Evolutionary conservation across 768 basidiomycete genomes (phyloP).

Genomic region (Albatrellus ellisii): DNA sequence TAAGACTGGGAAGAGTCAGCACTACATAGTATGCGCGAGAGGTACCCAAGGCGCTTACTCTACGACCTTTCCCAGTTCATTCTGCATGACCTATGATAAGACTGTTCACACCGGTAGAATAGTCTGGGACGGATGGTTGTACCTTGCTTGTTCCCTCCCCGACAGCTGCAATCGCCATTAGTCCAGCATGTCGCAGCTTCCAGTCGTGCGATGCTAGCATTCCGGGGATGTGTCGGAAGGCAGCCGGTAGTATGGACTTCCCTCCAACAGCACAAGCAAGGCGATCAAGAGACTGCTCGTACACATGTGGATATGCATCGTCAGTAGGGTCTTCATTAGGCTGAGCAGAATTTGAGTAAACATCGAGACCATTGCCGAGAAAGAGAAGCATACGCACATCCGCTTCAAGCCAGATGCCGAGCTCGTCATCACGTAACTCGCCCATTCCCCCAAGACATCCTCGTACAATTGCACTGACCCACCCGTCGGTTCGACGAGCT

Average conservation of each 20-base stretch:
- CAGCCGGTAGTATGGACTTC: slow-evolving; percentile 57
- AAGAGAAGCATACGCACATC: slow-evolving; percentile 40
- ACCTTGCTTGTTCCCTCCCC: slow-evolving; percentile 76
- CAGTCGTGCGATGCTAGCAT: slow-evolving; percentile 79
- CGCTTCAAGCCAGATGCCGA: slow-evolving; percentile 53
- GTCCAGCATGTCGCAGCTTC: slow-evolving; percentile 72
- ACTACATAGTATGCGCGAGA: neutral
- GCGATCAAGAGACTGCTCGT: slow-evolving; percentile 76
- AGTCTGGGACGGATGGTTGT: slow-evolving; percentile 1
- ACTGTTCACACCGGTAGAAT: slow-evolving; percentile 2
- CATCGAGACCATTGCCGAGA: neutral
- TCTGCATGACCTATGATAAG: slow-evolving; percentile 49
- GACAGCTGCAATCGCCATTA: slow-evolving; percentile 79
- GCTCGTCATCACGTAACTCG: slow-evolving; percentile 51
- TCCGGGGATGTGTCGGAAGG: slow-evolving; percentile 72
- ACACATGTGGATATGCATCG: slow-evolving; percentile 58
- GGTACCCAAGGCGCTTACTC: slow-evolving; percentile 34
- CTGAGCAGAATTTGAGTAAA: slow-evolving; percentile 21
- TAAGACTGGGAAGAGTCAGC: slow-evolving; percentile 32
- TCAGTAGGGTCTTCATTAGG: slow-evolving; percentile 51
- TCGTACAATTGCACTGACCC: slow-evolving; percentile 57
- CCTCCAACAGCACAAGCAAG: slow-evolving; percentile 75
- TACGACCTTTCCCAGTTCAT: slow-evolving; percentile 71
- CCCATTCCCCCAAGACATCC: slow-evolving; percentile 78
- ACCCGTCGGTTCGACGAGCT: slow-evolving; percentile 55